These are phyloP conservation scores for Stagonosporopsis vannaccii DNA, from an alignment of 2,329 filamentous ascomycete species.

Conservation along the genomic window DNA sequence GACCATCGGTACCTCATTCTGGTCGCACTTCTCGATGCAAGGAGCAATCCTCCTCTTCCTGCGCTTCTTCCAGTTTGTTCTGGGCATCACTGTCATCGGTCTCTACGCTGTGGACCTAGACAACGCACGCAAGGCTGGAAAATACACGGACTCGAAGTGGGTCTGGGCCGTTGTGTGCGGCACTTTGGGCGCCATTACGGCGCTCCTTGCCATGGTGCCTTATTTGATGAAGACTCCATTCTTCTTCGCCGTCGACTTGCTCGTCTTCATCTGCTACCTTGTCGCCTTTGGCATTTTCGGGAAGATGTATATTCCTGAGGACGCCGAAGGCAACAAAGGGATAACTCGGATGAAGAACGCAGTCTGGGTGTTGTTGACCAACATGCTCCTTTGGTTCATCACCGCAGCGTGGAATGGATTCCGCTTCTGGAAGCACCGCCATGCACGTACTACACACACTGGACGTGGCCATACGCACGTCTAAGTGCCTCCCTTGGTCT, in stretches of 20 bases:
- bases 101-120: conserved; percentile 62
- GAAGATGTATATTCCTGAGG: conserved; percentile 76
- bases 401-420: conserved; percentile 63
- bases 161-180: conserved; percentile 64
- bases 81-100: conserved; percentile 78
- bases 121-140: conserved; percentile 54
- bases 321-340: conserved; percentile 68
- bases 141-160: conserved; percentile 48
- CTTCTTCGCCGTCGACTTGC: conserved; percentile 72
- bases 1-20: conserved; percentile 30
- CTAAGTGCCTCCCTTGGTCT: conserved; percentile 19
- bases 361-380: conserved; percentile 81
- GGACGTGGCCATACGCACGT: conserved; percentile 30
- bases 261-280: conserved; percentile 79
- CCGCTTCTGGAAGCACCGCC: conserved; percentile 61
- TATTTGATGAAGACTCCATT: conserved; percentile 56
- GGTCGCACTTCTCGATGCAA: conserved; percentile 28
- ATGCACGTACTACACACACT: conserved; percentile 38
- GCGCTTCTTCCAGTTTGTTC: conserved; percentile 78
- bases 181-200: conserved; percentile 28
- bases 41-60: conserved; percentile 61
- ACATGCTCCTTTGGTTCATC: conserved; percentile 77
- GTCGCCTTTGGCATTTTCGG: conserved; percentile 85
- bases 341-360: conserved; percentile 83
- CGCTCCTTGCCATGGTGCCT: conserved; percentile 69